Evolutionary conservation across 1,139 yeast genomes (phyloP).

Genomic region (Geotrichum candidum): DNA sequence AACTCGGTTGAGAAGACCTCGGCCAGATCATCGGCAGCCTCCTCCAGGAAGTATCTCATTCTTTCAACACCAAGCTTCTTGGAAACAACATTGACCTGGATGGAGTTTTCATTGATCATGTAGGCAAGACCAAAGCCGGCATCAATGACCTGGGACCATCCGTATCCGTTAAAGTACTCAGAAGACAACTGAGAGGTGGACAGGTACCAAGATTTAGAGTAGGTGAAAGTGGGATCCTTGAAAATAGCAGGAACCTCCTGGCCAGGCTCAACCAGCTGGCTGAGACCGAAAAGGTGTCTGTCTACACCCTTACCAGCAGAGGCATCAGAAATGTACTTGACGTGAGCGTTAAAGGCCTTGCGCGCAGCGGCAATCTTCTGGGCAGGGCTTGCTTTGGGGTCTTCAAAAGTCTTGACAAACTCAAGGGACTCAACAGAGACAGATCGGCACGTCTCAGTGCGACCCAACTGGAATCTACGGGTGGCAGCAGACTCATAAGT

Average conservation of each 20-base stretch:
- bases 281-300: constrained; percentile 87
- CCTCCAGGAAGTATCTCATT: constrained; percentile 63
- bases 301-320: constrained; percentile 87
- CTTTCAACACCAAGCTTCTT: constrained; percentile 65
- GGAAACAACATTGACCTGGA: constrained; percentile 80
- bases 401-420: constrained; percentile 73
- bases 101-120: constrained; percentile 80
- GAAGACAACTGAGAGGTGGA: constrained; percentile 89
- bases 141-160: constrained; percentile 93
- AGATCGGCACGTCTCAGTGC: constrained; percentile 93
- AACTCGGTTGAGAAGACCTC: constrained; percentile 47
- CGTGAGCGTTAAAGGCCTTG: constrained; percentile 70
- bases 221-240: constrained; percentile 66
- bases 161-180: constrained; percentile 86
- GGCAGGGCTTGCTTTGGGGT: constrained; percentile 46
- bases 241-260: constrained; percentile 66
- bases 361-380: constrained; percentile 67
- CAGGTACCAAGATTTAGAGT: constrained; percentile 81
- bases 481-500: constrained; percentile 97
- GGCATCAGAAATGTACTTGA: constrained; percentile 67
- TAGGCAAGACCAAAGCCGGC: constrained; percentile 93
- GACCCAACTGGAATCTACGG: constrained; percentile 78
- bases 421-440: constrained; percentile 67
- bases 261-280: constrained; percentile 58
- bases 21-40: constrained; percentile 78